Evolutionary conservation across 2,329 filamentous ascomycete species (phyloP), one percentile per base, ranked within the genome.

Genomic region (Penicillium oxalicum): DNA sequence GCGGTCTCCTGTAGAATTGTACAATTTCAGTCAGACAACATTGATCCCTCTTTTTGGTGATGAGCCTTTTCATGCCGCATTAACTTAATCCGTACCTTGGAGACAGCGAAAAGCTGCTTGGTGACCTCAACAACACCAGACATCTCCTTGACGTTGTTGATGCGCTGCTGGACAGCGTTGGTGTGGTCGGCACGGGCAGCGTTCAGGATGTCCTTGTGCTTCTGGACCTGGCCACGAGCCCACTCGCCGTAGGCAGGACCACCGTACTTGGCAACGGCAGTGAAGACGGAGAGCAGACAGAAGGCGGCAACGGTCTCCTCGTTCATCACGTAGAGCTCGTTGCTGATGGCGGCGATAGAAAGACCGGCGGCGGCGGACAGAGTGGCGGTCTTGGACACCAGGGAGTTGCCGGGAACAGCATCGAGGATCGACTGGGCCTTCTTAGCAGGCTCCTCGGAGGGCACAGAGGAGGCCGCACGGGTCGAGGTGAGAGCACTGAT

Each of bases 261-360:
- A 67, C 88, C 90, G 72, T 89, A 96, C 76, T 94, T 93, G 77
- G 88, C 91, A 65, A 95, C 81, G 55, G 84, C 89, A 68, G 80
- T 86, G 86, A 95, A 98, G 70, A 97, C 88, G 70, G 86, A 89
- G 69, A 97, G 78, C 66, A 98, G 80, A 73, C 87, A 93, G 77
- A 98, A 82, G 60, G 88, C 88, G 68, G 95, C 88, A 70, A 98
- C 87, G 57, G 91, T 87, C 80, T 98, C 93, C 81, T 98, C 93
- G 79, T 98, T 98, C 76, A 98, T 81, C 71, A 98, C 90, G 77
- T 96, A 97, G 80, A 97, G 90, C 83, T 98, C 93, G 78, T 95
- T 98, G 84, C 88, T 94, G 77, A 98, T 90, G 68, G 90, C 93
- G 70, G 93, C 95, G 73, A 95, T 82, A 67, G 88, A 91, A 64